Percentiles rank a stretch among this genome's conserved stretches.
Evolutionary conservation across 768 basidiomycete species (phyloP).

Genomic region (Boletus patriciae): DNA sequence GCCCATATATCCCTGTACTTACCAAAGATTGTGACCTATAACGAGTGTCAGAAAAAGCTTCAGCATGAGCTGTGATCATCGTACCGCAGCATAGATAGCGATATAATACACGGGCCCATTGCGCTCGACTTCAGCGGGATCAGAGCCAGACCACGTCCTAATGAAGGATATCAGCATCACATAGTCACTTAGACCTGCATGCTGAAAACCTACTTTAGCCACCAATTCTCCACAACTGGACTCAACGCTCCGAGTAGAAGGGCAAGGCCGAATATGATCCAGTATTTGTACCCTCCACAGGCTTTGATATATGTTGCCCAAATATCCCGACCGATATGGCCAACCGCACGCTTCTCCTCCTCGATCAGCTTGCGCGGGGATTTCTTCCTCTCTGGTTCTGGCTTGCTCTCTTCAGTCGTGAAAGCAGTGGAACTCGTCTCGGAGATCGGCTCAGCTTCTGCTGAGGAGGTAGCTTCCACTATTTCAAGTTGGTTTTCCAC

Average conservation of each 20-base stretch:
- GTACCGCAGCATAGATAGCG: slow-evolving; percentile 63
- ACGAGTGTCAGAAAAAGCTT: slow-evolving; percentile 22
- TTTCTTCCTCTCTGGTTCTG: slow-evolving; percentile 51
- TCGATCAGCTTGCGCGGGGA: slow-evolving; percentile 81
- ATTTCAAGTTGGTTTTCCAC: slow-evolving; percentile 4
- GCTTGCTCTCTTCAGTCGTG: slow-evolving; percentile 35
- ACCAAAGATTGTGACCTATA: slow-evolving; percentile 40
- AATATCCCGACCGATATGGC: slow-evolving; percentile 63
- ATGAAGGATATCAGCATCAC: slow-evolving; percentile 23
- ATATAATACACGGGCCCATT: slow-evolving; percentile 50
- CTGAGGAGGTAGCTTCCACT: slow-evolving; percentile 24
- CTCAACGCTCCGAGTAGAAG: slow-evolving; percentile 58
- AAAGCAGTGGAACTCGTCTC: slow-evolving; percentile 49
- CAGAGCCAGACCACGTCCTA: slow-evolving; percentile 59
- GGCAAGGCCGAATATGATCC: slow-evolving; percentile 54
- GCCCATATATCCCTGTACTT: slow-evolving; percentile 1
- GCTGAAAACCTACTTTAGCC: slow-evolving; percentile 50
- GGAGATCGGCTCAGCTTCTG: slow-evolving; percentile 28
- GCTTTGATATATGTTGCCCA: slow-evolving; percentile 61
- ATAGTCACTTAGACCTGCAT: not conserved
- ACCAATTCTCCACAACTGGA: slow-evolving; percentile 72
- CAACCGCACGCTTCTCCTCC: slow-evolving; percentile 77
- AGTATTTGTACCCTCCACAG: slow-evolving; percentile 52
- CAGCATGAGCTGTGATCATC: slow-evolving; percentile 14
- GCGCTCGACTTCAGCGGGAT: slow-evolving; percentile 38